These are phyloP conservation scores for Huntiella omanensis DNA, from an alignment of 2,329 filamentous ascomycete genomes.

Conservation along the genomic window DNA sequence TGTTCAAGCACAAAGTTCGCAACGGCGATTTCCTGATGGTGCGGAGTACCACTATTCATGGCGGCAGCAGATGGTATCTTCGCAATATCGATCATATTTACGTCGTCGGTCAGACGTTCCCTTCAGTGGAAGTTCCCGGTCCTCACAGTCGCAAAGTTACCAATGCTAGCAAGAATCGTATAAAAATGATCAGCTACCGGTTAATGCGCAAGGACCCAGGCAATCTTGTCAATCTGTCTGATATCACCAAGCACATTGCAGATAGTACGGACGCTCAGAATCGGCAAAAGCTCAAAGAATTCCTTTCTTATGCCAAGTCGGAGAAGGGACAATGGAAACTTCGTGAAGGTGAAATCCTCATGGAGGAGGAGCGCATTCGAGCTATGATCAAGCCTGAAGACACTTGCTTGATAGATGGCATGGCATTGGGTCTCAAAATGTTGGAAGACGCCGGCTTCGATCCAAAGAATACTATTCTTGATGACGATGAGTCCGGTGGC, in stretches of 20 bases:
- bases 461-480: conserved; percentile 37
- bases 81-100: conserved; percentile 82
- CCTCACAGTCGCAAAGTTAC: conserved; percentile 91
- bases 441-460: conserved; percentile 82
- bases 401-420: conserved; percentile 82
- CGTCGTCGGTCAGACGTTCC: conserved; percentile 83
- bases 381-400: conserved; percentile 90
- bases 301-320: conserved; percentile 77
- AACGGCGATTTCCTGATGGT: conserved; percentile 73
- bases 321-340: conserved; percentile 70
- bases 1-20: conserved; percentile 71
- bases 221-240: conserved; percentile 52
- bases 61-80: conserved; percentile 65
- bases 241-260: conserved; percentile 80
- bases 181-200: conserved; percentile 90
- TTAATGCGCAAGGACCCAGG: conserved; percentile 62
- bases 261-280: conserved; percentile 92
- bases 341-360: conserved; percentile 50
- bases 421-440: conserved; percentile 87
- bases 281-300: conserved; percentile 90
- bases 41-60: conserved; percentile 57
- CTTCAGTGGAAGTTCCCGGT: conserved; percentile 77
- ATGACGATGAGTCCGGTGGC: conserved; percentile 39
- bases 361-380: conserved; percentile 64
- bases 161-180: conserved; percentile 85